A percentile compares a stretch with the other conserved stretches of the same genome.
Conservation (phyloP, 805 yeast species). For the Candida oleophila region DNA sequence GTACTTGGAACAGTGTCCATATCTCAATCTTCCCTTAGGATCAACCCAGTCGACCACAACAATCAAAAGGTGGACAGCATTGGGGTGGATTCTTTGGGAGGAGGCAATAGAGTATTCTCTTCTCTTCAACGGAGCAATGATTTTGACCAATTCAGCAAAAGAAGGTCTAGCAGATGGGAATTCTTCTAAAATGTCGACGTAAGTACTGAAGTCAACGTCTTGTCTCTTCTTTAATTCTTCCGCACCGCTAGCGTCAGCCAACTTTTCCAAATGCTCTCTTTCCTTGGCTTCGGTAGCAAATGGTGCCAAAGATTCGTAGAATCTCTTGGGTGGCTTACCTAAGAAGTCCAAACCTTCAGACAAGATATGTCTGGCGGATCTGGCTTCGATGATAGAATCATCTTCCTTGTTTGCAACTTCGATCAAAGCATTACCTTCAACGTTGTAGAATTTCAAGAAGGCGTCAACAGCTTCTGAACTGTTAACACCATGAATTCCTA, state of each 20-base stretch:
- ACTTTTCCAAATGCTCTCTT: slow-evolving; percentile 54
- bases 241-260: slow-evolving; percentile 81
- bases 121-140: slow-evolving; percentile 87
- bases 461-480: slow-evolving; percentile 58
- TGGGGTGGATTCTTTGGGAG: slow-evolving; percentile 88
- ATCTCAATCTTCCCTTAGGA: slow-evolving; percentile 78
- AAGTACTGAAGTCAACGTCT: slow-evolving; percentile 79
- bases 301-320: slow-evolving; percentile 78
- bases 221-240: slow-evolving; percentile 78
- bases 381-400: slow-evolving; percentile 55
- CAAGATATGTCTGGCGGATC: slow-evolving; percentile 81
- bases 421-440: slow-evolving; percentile 66
- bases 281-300: slow-evolving; percentile 72
- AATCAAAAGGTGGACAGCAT: slow-evolving; percentile 84
- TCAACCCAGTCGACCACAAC: slow-evolving; percentile 98
- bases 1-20: slow-evolving; percentile 92
- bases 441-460: slow-evolving; percentile 70
- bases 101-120: slow-evolving; percentile 98
- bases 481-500: slow-evolving; percentile 93
- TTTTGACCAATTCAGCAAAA: slow-evolving; percentile 62
- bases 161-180: slow-evolving; percentile 82
- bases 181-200: slow-evolving; percentile 76
- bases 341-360: slow-evolving; percentile 81
- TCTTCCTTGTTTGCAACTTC: slow-evolving; percentile 71
- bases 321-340: slow-evolving; percentile 95